A percentile compares a stretch with the other conserved stretches of the same genome.
Conservation (phyloP, 202 grass and related monocot species). For the Dendrocalamus latiflorus region DNA sequence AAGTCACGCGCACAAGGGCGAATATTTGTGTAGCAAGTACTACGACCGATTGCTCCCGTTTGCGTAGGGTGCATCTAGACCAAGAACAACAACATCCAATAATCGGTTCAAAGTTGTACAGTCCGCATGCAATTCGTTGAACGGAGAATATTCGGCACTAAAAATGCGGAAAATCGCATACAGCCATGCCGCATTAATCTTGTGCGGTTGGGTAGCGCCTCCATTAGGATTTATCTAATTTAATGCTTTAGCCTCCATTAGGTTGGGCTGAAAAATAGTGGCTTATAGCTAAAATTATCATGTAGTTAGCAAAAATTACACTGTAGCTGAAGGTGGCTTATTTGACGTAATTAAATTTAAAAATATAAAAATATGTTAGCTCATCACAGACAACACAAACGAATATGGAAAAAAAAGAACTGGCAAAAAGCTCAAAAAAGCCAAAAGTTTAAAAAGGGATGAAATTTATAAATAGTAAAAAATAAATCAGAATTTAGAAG, state of each 20-base stretch:
- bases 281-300: too few relatives aligned
- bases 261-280: too few relatives aligned
- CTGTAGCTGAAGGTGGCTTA: too few relatives aligned
- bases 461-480: too few relatives aligned
- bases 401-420: too few relatives aligned
- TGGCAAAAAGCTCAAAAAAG: too few relatives aligned
- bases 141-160: background rate
- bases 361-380: too few relatives aligned
- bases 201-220: background rate
- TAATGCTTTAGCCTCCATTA: fast-evolving
- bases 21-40: background rate
- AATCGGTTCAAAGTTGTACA: background rate
- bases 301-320: too few relatives aligned
- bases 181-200: background rate
- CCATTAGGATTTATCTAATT: background rate
- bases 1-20: background rate
- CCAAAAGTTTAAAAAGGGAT: too few relatives aligned
- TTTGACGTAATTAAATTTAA: too few relatives aligned
- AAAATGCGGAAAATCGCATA: background rate
- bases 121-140: background rate
- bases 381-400: too few relatives aligned
- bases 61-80: background rate
- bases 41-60: background rate
- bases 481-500: too few relatives aligned
- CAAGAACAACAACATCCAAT: background rate